phyloP scores from a whole-genome alignment of 331 rosid genomes.

The Pyrus hybrid region DNA sequence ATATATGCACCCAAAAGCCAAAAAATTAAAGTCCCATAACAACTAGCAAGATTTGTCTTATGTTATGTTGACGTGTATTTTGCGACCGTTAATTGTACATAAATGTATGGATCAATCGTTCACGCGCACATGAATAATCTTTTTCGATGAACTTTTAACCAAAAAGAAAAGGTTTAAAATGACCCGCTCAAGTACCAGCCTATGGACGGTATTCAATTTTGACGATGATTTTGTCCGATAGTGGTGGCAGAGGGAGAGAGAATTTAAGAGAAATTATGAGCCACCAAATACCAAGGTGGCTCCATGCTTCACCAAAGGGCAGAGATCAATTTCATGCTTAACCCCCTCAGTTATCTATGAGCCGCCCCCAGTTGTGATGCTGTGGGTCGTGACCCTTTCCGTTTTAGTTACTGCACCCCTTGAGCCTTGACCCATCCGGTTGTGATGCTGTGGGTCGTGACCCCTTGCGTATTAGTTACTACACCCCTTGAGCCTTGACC shows the following conservation, averaged over 20 bases:
- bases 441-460: slow-evolving; percentile 11
- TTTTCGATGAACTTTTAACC: not conserved
- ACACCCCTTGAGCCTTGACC: not conserved
- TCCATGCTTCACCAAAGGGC: slow-evolving; percentile 35
- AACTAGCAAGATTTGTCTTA: slow-evolving; percentile 3
- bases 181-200: not conserved
- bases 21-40: not conserved
- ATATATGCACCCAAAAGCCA: not conserved
- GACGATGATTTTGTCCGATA: slow-evolving; percentile 8
- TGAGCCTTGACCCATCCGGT: not conserved
- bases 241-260: not conserved
- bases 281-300: slow-evolving; percentile 22
- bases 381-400: slow-evolving; percentile 10
- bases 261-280: not conserved
- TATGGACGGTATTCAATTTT: not conserved
- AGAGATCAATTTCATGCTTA: slow-evolving; percentile 19
- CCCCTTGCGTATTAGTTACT: not conserved
- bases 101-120: not conserved
- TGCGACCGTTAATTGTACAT: too few relatives aligned
- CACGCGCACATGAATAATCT: not conserved
- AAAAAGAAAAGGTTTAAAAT: not conserved
- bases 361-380: slow-evolving; percentile 36
- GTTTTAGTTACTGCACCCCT: not conserved
- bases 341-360: slow-evolving; percentile 22
- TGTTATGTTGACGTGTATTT: not conserved